phyloP scores from a whole-genome alignment of 2,329 filamentous ascomycete genomes.

The Fusarium pininemorale region DNA sequence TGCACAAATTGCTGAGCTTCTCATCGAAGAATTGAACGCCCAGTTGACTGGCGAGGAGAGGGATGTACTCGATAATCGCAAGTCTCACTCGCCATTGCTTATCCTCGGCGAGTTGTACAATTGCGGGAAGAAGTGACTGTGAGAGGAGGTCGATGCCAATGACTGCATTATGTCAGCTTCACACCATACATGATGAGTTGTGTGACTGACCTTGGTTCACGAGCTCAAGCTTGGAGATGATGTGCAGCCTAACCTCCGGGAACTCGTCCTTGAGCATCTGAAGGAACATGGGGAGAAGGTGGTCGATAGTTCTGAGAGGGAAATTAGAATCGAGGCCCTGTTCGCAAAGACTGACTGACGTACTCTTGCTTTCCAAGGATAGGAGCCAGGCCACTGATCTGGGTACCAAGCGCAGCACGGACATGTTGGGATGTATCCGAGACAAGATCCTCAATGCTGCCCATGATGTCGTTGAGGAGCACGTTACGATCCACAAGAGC shows the following conservation, averaged over 20 bases:
- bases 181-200: neutral
- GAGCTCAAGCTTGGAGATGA: constrained; percentile 98
- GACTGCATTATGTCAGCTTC: constrained; percentile 63
- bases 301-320: constrained; percentile 82
- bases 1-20: constrained; percentile 93
- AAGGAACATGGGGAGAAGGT: constrained; percentile 97
- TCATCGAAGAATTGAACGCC: constrained; percentile 99
- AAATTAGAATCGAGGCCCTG: neutral
- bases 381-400: constrained; percentile 95
- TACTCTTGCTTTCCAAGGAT: constrained; percentile 98
- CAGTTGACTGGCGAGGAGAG: constrained; percentile 91
- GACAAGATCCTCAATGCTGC: constrained; percentile 93
- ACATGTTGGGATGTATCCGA: constrained; percentile 97
- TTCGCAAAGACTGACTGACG: constrained; percentile 46
- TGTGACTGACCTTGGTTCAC: constrained; percentile 85
- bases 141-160: constrained; percentile 98
- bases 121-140: constrained; percentile 94
- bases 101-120: constrained; percentile 96
- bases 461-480: constrained; percentile 95
- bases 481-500: constrained; percentile 85
- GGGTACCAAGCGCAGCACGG: constrained; percentile 90
- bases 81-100: constrained; percentile 99
- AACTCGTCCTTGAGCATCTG: constrained; percentile 99
- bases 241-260: constrained; percentile 96
- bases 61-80: constrained; percentile 99